phyloP scores from a whole-genome alignment of 2,329 filamentous ascomycete species.

The Monosporascus sp. region DNA sequence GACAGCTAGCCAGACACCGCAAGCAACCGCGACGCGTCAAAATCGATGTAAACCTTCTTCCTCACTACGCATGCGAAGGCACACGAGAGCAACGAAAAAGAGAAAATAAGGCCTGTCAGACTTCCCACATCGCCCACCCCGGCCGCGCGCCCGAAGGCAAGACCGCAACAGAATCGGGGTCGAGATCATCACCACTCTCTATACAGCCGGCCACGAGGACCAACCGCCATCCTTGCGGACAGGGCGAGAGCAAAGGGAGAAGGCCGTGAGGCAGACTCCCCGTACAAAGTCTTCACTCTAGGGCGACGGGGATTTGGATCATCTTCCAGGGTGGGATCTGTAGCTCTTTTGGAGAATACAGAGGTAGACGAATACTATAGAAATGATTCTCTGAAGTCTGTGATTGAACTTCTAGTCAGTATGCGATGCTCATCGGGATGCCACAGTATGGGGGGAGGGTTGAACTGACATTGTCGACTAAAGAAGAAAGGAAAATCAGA shows the following conservation, averaged over 20 bases:
- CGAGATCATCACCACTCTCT: conserved; percentile 95
- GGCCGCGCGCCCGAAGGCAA: conserved; percentile 71
- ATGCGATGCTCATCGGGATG: conserved; percentile 7
- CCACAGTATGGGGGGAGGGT: conserved; percentile 31
- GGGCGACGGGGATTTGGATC: conserved; percentile 81
- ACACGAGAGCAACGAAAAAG: conserved; percentile 53
- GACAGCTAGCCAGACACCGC: no score
- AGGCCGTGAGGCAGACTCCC: conserved; percentile 35
- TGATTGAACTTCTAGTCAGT: conserved; percentile 8
- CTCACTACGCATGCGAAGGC: conserved; percentile 42
- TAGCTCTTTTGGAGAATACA: conserved; percentile 90
- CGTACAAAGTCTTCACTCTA: conserved; percentile 69
- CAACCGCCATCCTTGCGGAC: conserved; percentile 58
- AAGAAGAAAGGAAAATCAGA: conserved; percentile 44
- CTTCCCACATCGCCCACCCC: conserved; percentile 82
- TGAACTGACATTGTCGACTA: conserved; percentile 58
- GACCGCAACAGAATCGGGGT: conserved; percentile 59
- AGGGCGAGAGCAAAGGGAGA: conserved; percentile 49
- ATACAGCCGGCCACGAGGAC: conserved; percentile 49
- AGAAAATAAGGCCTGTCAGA: conserved; percentile 68
- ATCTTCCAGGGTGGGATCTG: conserved; percentile 95
- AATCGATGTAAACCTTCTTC: conserved; percentile 37
- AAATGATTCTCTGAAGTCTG: conserved; percentile 75
- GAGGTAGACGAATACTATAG: conserved; percentile 93
- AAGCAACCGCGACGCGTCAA: no score